Base-by-base conservation (phyloP, 2,329 filamentous ascomycete genomes). In the Tolypocladium nubicola region DNA sequence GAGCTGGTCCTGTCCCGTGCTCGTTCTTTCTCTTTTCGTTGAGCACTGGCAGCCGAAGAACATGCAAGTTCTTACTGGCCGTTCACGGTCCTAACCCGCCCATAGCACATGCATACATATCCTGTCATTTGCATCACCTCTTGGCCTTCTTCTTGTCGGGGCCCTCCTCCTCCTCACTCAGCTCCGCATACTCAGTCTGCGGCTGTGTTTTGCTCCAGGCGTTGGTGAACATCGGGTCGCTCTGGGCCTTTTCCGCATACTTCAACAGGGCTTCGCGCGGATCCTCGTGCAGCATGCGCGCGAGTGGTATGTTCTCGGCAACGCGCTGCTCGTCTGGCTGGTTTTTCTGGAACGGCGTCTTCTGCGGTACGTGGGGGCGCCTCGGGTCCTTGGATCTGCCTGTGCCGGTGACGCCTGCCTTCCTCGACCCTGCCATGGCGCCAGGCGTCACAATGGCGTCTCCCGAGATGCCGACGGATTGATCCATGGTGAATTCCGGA, bases 211-310 rank as follows among this genome's bases (percentile, higher is more conserved):
- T 81, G 68, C 88, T 88, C 89, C 91, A 99, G 19, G 92, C 94
- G 63, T 89, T 90, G 37, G 94, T 99, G 68, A 97, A 99, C 65
- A 96, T 81, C 0, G 92, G 93, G 69, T 97, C 92, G 69, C 90
- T 93, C 73, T 96, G 85, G 14, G 92, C 91, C 68, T 95, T 87
- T 57, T 96, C 90, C 41, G 91, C 93, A 77, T 97, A 99, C 75
- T 95, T 97, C 59, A 99, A 75, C 67, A 99, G 75, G 52, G 94
- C 94, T 73, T 96, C 94, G 61, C 94, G 80, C 0, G 94, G 94
- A 75, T 99, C 94, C 71, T 99, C 94, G 71, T 99, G 92, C 53
- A 96, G 80, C 90, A 99, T 96, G 61, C 84, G 86, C 61, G 90
- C 93, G 14, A 97, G 80, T 35, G 92, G 90, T 56, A 97, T 96